These are phyloP conservation scores for Rhodotorula paludigena DNA, from an alignment of 768 basidiomycete species.

Conservation along the genomic window DNA sequence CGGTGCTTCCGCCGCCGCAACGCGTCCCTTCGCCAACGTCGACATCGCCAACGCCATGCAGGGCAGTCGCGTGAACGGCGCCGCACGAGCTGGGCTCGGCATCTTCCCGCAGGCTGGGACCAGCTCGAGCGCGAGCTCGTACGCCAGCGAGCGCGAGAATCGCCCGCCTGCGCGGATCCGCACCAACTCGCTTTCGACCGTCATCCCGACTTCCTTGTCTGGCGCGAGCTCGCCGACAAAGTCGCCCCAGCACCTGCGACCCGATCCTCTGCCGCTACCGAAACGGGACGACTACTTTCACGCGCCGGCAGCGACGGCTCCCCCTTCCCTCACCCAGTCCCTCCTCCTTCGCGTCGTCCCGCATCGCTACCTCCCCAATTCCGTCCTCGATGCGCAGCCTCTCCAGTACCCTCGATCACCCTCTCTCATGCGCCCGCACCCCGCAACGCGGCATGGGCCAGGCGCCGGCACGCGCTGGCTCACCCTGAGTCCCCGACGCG, in stretches of 20 bases:
- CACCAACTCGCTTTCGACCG: background rate
- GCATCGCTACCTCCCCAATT: background rate
- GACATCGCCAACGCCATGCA: background rate
- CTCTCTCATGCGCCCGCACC: slow-evolving; percentile 21
- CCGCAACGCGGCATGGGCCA: background rate
- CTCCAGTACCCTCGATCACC: slow-evolving; percentile 11
- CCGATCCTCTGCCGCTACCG: background rate
- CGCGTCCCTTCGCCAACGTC: no score
- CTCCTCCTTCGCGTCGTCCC: background rate
- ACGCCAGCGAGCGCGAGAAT: background rate
- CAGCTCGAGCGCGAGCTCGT: background rate
- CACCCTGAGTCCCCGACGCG: background rate
- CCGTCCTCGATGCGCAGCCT: background rate
- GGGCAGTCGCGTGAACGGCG: no score
- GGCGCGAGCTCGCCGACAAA: background rate
- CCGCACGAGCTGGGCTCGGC: background rate
- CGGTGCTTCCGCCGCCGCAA: background rate
- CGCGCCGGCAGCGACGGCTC: background rate
- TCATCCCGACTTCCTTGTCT: background rate
- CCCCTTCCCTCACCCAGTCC: background rate
- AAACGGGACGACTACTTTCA: background rate
- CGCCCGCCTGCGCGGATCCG: background rate
- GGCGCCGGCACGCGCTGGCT: slow-evolving; percentile 3
- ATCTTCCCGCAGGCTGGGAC: background rate
- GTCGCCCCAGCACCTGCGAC: background rate